Base-by-base conservation (phyloP, 306 rosid genomes). In the Quercus engelmannii region DNA sequence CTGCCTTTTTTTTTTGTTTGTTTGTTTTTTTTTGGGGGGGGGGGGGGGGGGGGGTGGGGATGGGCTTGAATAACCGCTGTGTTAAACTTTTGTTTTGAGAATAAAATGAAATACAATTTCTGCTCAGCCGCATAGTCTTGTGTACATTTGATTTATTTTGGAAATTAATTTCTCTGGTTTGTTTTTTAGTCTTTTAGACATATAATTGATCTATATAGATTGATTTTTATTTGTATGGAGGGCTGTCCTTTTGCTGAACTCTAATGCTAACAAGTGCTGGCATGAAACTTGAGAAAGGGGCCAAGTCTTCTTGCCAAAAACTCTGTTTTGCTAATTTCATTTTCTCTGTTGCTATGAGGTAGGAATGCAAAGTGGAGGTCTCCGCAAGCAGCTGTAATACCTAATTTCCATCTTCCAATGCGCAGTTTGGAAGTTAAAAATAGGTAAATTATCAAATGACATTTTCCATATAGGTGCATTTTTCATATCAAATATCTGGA, bases 401-500 rank as follows among this genome's bases (percentile, higher is more conserved):
- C 93, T 4, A 83, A 76, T 83, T 76, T 87, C 77, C 99, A 95
- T 84, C 98, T 95, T 54, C 99, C 99, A 19, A 95, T 91, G 99
- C 99, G 99, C 21, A 95, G 98, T 71, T 90, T 84, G 10, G 99
- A 95, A 85, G 68, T 88, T 58, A 93, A 95, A 79, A 90, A 95
- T 79, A 87, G 96, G 99, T 90, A 71, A 76, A 76, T 30, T 80
- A 62, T 35, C 70, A 54, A 58, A 76, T 41, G 31, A 79, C 21
- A 59, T 82, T 38, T 58, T 35, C 72, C 70, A 80, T 55, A 38
- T 43, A n/a, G 49, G 26, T 73, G 74, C 7, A 17, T 41, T 57
- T 83, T 46, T 70, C 20, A 38, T 71, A 35, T 31, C 62, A 19
- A 55, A 59, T 4, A 57, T 61, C 12, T 62, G 55, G 74, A 59